These are phyloP conservation scores for Stentor coeruleus DNA, from an alignment of 73 alveolate species.

Conservation along the genomic window DNA sequence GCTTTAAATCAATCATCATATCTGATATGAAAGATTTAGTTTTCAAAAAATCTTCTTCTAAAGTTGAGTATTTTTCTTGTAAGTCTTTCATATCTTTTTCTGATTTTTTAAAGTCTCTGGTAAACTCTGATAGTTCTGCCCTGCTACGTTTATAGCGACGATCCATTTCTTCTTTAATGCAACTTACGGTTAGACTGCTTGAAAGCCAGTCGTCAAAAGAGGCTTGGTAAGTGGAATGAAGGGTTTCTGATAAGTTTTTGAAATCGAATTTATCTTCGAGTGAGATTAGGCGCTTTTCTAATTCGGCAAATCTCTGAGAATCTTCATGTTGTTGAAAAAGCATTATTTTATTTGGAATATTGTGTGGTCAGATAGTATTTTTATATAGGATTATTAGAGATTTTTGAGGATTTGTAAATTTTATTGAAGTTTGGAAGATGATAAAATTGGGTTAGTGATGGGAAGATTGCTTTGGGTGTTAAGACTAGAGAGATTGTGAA, in stretches of 20 bases:
- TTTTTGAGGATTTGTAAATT: too few species aligned
- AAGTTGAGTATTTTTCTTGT: not conserved
- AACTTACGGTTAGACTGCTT: not conserved
- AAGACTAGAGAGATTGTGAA: too few species aligned
- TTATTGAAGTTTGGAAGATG: too few species aligned
- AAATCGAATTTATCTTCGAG: not conserved
- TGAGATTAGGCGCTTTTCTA: not conserved
- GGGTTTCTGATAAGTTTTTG: not conserved
- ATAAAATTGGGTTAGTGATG: too few species aligned
- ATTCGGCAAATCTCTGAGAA: not conserved
- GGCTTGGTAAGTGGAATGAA: not conserved
- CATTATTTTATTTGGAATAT: too few species aligned
- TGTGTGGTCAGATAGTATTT: too few species aligned
- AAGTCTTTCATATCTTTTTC: not conserved
- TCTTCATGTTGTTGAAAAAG: not conserved
- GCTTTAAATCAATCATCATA: not conserved
- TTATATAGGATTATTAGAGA: too few species aligned
- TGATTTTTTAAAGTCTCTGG: constrained; percentile 1
- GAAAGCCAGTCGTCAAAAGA: not conserved
- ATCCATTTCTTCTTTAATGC: constrained; percentile 18
- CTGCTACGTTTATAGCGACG: constrained; percentile 9
- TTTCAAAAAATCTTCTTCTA: not conserved
- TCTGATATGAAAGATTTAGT: not conserved
- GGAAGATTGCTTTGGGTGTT: too few species aligned
- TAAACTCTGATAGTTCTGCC: not conserved